Evolutionary conservation across 805 yeast genomes (phyloP), one percentile per base, ranked within the genome.

Genomic region (Starmerella etchellsii): DNA sequence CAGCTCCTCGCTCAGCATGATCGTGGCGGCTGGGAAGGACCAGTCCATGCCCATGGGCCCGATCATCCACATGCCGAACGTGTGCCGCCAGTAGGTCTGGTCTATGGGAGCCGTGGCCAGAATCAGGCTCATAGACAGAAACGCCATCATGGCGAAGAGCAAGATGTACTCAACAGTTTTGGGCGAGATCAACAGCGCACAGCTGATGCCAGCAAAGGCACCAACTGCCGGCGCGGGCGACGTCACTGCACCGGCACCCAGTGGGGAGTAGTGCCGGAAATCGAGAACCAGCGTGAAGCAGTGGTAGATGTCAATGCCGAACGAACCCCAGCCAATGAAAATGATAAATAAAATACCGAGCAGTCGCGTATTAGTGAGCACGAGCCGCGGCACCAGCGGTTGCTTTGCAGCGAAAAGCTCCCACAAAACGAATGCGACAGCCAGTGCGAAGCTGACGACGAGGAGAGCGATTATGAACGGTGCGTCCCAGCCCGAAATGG

Each of bases 1-100:
- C 27, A 80, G 60, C 36, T 60, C 61, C 45, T 74, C 75, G 13
- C 79, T 70, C 28, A 80, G 56, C 16, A 78, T 67, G 37, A 80
- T 65, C 0, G 83, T 70, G 0, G 80, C 76, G 1, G 85, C 76
- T 0, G 88, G 87, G 56, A 79, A 80, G 23, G 81, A 74, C 55
- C 76, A 62, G 56, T 80, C 88, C 84, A 80, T 78, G 3, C 84
- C 91, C 65, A 76, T 76, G 14, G 78, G 69, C 3, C 73, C 60
- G 7, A 79, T 57, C 13, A 75, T 48, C 66, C 70, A 65, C 15
- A 69, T 67, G 7, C 76, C 74, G 48, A 81, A 66, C 2, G 71
- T 57, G 54, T 75, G 65, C 8, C 68, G 62, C 70, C 74, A 81
- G 54, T 69, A 81, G 0, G 70, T 61, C 54, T 79, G 81, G 40